A percentile compares a stretch with the other conserved stretches of the same genome.
Evolutionary conservation across 352 stramenopile species (phyloP).

Genomic region (Elongisporangium prolatum): DNA sequence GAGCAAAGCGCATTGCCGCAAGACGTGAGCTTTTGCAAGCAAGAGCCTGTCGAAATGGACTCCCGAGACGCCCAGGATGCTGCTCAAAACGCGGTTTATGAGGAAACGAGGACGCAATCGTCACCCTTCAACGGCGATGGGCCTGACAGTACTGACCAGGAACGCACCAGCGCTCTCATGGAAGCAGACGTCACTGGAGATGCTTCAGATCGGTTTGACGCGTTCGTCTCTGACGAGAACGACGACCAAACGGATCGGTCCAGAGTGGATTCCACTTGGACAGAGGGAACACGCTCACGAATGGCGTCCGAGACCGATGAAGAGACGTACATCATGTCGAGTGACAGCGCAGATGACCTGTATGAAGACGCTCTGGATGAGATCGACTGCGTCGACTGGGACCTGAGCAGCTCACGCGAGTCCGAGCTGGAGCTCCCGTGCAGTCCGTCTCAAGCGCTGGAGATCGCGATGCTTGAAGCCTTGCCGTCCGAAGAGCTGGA

Average conservation of each 20-base stretch:
- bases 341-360: constrained; percentile 10
- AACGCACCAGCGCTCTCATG: too few species aligned
- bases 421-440: neutral
- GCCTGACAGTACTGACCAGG: neutral
- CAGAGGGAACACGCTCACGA: neutral
- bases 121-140: neutral
- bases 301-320: neutral
- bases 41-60: neutral
- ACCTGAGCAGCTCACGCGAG: neutral
- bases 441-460: neutral
- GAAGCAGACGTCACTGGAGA: neutral
- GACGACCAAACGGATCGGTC: neutral
- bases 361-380: constrained; percentile 18
- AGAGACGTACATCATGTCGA: neutral
- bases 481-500: neutral
- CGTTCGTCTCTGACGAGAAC: neutral
- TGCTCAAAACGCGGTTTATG: neutral
- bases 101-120: neutral
- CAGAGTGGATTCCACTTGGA: neutral
- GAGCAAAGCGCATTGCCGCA: too few species aligned
- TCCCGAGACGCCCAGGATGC: neutral
- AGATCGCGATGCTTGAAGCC: neutral
- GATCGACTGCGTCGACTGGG: neutral
- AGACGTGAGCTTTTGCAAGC: too few species aligned
- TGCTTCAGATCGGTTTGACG: neutral